These are phyloP conservation scores for Elsinoe ampelina DNA, from an alignment of 2,329 filamentous ascomycete species.

Conservation along the genomic window DNA sequence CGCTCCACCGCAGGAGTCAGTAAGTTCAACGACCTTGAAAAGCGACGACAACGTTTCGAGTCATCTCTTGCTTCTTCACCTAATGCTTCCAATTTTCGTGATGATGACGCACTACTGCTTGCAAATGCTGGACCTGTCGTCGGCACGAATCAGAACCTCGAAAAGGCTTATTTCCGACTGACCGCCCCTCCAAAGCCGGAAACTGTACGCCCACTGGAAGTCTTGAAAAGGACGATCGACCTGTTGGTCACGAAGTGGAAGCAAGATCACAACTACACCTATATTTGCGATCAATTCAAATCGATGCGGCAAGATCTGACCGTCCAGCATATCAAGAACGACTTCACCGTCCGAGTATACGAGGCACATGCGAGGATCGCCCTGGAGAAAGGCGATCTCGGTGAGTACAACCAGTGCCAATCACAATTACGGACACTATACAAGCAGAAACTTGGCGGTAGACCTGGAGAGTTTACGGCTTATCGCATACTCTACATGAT, in stretches of 20 bases:
- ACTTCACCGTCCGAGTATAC: slow-evolving; percentile 93
- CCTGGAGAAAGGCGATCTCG: slow-evolving; percentile 94
- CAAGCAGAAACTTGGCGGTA: slow-evolving; percentile 74
- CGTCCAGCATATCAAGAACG: slow-evolving; percentile 92
- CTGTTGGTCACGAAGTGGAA: slow-evolving; percentile 91
- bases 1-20: slow-evolving; percentile 46
- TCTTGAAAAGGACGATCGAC: slow-evolving; percentile 77
- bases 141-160: slow-evolving; percentile 71
- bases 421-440: slow-evolving; percentile 93
- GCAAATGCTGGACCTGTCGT: slow-evolving; percentile 60
- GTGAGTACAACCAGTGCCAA: slow-evolving; percentile 99
- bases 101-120: slow-evolving; percentile 40
- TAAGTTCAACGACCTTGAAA: slow-evolving; percentile 88
- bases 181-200: slow-evolving; percentile 83
- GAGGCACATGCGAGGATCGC: slow-evolving; percentile 97
- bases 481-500: slow-evolving; percentile 99
- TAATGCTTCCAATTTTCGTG: slow-evolving; percentile 29
- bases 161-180: slow-evolving; percentile 91
- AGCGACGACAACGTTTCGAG: slow-evolving; percentile 81
- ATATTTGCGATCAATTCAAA: slow-evolving; percentile 99
- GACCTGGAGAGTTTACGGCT: slow-evolving; percentile 91
- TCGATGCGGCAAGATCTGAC: slow-evolving; percentile 96
- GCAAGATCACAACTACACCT: slow-evolving; percentile 85
- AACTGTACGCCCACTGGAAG: slow-evolving; percentile 71
- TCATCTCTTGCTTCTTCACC: slow-evolving; percentile 46